phyloP scores from a whole-genome alignment of 1,284 basidiomycete species.

The Caloboletus inedulis region DNA sequence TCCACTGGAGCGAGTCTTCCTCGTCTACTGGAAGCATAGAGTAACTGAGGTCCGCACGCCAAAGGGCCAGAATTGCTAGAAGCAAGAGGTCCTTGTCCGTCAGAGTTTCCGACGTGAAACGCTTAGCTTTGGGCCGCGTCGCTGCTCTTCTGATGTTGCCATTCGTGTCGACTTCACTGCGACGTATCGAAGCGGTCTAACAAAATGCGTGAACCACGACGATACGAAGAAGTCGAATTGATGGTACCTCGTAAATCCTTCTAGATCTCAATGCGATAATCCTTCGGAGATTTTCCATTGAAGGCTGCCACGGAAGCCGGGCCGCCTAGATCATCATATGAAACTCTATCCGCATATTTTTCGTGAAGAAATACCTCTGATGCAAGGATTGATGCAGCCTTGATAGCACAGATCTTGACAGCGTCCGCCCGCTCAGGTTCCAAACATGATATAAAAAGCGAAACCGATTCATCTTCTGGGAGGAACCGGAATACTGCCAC shows the following conservation, averaged over 20 bases:
- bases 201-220: conserved; percentile 9
- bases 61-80: conserved; percentile 62
- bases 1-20: conserved; percentile 44
- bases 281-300: conserved; percentile 46
- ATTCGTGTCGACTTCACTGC: conserved; percentile 55
- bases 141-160: conserved; percentile 55
- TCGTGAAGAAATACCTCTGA: conserved; percentile 26
- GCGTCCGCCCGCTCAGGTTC: conserved; percentile 75
- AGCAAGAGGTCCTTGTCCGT: conserved; percentile 65
- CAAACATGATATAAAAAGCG: conserved; percentile 61
- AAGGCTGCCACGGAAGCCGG: conserved; percentile 57
- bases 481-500: conserved; percentile 71
- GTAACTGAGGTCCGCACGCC: conserved; percentile 57
- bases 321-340: conserved; percentile 39
- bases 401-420: conserved; percentile 75
- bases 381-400: conserved; percentile 45
- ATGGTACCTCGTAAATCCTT: conserved; percentile 52
- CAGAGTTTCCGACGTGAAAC: conserved; percentile 54
- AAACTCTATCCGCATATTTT: conserved; percentile 3
- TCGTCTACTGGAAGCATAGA: conserved; percentile 36
- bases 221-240: conserved; percentile 10
- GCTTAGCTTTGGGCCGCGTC: conserved; percentile 57
- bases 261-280: conserved; percentile 49
- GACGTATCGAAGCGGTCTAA: conserved; percentile 46
- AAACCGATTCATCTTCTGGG: conserved; percentile 56